Evolutionary conservation across 2,329 filamentous ascomycete species (phyloP).

Genomic region (Penicillium sp.): DNA sequence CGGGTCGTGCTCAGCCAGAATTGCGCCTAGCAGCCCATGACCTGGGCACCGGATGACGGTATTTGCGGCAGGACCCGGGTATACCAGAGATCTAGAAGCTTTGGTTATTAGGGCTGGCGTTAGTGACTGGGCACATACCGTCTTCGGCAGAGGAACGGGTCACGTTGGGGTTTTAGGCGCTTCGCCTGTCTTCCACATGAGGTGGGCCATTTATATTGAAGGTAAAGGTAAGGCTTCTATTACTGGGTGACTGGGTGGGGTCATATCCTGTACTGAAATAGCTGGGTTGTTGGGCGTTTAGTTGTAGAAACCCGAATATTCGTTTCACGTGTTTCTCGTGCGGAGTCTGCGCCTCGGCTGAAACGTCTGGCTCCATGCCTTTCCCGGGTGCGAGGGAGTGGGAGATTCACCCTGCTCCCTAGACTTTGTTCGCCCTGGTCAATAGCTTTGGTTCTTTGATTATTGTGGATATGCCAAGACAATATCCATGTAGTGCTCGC

Average conservation of each 20-base stretch:
- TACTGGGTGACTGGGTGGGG: background rate
- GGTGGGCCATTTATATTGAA: background rate
- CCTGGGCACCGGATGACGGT: background rate
- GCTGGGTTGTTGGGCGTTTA: background rate
- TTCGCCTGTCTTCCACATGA: background rate
- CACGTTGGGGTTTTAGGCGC: background rate
- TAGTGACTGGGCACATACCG: background rate
- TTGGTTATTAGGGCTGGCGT: background rate
- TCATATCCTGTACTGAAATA: no score
- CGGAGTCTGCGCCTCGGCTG: background rate
- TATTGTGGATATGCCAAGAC: background rate
- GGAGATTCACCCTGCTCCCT: background rate
- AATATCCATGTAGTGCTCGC: background rate
- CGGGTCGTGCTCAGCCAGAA: background rate
- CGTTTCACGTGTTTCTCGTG: background rate
- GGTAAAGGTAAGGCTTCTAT: background rate
- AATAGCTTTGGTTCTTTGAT: background rate
- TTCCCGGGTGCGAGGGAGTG: background rate
- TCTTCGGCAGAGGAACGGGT: background rate
- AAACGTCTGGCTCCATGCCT: background rate
- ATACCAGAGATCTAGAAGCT: background rate
- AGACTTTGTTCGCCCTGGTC: background rate
- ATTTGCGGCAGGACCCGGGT: background rate
- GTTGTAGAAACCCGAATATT: background rate
- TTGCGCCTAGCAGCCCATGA: background rate